Percentiles rank a stretch among this genome's conserved stretches.
These are phyloP conservation scores for Goffeauzyma gilvescens DNA, from an alignment of 768 basidiomycete genomes.

Conservation along the genomic window DNA sequence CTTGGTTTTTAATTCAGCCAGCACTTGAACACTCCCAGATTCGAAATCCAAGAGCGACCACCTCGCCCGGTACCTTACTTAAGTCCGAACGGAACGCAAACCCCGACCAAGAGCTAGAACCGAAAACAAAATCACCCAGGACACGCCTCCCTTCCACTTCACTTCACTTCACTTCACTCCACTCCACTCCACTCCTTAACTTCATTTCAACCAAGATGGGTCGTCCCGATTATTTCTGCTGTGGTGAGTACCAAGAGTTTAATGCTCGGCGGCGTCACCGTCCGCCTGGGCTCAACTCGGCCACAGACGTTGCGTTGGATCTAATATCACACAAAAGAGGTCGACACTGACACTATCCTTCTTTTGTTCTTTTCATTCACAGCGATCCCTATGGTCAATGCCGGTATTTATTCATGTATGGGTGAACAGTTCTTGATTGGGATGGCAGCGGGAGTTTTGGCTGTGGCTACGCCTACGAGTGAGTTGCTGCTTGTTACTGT, in stretches of 20 bases:
- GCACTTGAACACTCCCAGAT: too few relatives aligned
- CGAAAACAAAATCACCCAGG: too few relatives aligned
- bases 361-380: background rate
- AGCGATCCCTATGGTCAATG: conserved; percentile 75
- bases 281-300: too few relatives aligned
- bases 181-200: background rate
- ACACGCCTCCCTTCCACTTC: too few relatives aligned
- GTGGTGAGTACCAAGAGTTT: conserved; percentile 19
- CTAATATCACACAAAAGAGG: background rate
- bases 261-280: background rate
- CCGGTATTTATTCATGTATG: conserved; percentile 67
- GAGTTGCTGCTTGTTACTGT: background rate
- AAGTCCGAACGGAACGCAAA: too few relatives aligned
- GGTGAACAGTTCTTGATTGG: conserved; percentile 48
- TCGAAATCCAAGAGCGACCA: too few relatives aligned
- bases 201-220: conserved; percentile 6
- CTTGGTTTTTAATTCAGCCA: too few relatives aligned
- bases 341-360: conserved; percentile 2
- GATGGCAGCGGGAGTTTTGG: conserved; percentile 21
- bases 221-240: conserved; percentile 64
- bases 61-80: too few relatives aligned
- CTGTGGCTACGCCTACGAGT: conserved; percentile 20
- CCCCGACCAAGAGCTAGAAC: too few relatives aligned
- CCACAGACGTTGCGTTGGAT: too few relatives aligned
- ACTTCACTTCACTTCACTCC: too few relatives aligned